Evolutionary conservation across 2,329 filamentous ascomycete genomes (phyloP), one percentile per base, ranked within the genome.

Genomic region (Teratosphaeria destructans): DNA sequence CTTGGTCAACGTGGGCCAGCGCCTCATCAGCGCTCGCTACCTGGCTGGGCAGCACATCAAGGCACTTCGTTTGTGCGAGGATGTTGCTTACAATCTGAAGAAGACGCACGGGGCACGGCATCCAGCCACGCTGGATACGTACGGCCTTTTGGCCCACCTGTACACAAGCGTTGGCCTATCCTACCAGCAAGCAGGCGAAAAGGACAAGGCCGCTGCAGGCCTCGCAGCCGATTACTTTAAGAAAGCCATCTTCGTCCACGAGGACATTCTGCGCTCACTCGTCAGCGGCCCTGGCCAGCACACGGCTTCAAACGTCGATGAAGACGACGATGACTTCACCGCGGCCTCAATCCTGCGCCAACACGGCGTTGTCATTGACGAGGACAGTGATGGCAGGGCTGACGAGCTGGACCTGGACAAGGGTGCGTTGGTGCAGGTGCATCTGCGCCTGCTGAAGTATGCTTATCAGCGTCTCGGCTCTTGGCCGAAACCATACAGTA

Each of bases 11-110:
- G 78, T 82, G 32, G 80, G 80, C n/a, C 78, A 77, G 52, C 75
- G 77, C 12, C 78, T 82, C 55, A 78, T 82, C 56, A 77, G 78
- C 66, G 78, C 78, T 1, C 78, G 79, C 55, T 82, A 80, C 71
- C 76, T 78, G 52, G 75, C 77, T 35, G 76, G 76, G 49, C 71
- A 77, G 54, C 74, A 76, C 53, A 70, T 76, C 61, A 71, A 72
- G 2, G 74, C 77, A 11, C 73, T 77, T 52, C 73, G 74, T 56
- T 76, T 82, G 1, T 78, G 76, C 68, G 80, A 80, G 65, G 78
- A 80, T 66, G 81, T 82, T 59, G 78, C 77, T 47, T 82, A 82
- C 73, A 82, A 82, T 66, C 73, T 82, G 62, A 77, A 78, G 11
- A 78, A 80, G 26, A 79, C 79, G 5, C 79, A 79, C 68, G 80